Conservation (phyloP, 2,329 filamentous ascomycete genomes). For the Venturiaceae sp. region DNA sequence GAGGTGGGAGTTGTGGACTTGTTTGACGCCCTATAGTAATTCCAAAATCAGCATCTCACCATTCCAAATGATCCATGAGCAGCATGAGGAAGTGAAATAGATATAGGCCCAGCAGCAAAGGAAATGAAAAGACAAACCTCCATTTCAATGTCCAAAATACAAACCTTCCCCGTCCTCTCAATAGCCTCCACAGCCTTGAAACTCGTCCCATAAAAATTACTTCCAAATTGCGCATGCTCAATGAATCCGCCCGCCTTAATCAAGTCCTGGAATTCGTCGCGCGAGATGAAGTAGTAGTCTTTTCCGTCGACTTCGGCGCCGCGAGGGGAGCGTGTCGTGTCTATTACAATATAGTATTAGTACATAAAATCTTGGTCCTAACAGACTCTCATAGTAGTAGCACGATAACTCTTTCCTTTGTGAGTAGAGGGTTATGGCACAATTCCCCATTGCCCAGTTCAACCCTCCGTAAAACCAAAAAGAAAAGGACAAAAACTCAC, state of each 20-base stretch:
- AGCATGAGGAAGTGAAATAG: background rate
- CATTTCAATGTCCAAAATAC: slow-evolving; percentile 94
- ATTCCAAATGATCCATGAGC: too few relatives aligned
- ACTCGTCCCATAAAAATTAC: slow-evolving; percentile 80
- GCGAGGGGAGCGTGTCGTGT: slow-evolving; percentile 75
- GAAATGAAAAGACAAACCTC: slow-evolving; percentile 46
- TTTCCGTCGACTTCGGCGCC: slow-evolving; percentile 64
- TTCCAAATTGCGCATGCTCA: slow-evolving; percentile 77
- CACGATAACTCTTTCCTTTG: too few relatives aligned
- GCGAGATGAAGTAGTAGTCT: slow-evolving; percentile 71
- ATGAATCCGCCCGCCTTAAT: slow-evolving; percentile 66
- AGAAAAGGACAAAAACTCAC: slow-evolving; percentile 7
- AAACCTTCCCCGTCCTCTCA: slow-evolving; percentile 59
- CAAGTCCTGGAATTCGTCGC: slow-evolving; percentile 57
- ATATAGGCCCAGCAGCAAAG: background rate
- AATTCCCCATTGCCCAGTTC: background rate
- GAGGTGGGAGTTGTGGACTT: slow-evolving; percentile 64
- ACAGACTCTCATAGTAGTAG: background rate
- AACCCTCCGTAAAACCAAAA: slow-evolving; percentile 15
- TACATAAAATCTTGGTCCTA: slow-evolving; percentile 15
- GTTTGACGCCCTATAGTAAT: slow-evolving; percentile 62
- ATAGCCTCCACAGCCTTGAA: slow-evolving; percentile 70
- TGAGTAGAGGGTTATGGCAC: background rate
- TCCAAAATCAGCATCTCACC: slow-evolving; percentile 17
- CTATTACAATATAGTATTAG: slow-evolving; percentile 22